A percentile compares a stretch with the other conserved stretches of the same genome.
Conservation (phyloP, 495 filamentous ascomycete species). For the Xylaria sp. region DNA sequence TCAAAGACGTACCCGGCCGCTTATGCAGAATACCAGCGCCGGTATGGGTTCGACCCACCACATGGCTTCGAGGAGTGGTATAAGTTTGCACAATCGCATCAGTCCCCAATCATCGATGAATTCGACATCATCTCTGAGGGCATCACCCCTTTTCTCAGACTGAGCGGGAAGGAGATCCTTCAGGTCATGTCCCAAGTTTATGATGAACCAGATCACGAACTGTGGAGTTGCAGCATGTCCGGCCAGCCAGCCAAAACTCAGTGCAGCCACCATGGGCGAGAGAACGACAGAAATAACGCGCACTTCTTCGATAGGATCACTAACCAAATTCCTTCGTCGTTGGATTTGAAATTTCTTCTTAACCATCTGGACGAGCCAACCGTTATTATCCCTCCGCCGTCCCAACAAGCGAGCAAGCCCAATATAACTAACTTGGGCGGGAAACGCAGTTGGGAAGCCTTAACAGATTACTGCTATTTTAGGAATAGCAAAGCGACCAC, state of each 20-base stretch:
- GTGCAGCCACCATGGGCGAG: slow-evolving; percentile 37
- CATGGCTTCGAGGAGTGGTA: slow-evolving; percentile 70
- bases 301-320: slow-evolving; percentile 57
- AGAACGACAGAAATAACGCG: slow-evolving; percentile 35
- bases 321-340: slow-evolving; percentile 60
- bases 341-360: slow-evolving; percentile 77
- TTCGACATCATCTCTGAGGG: slow-evolving; percentile 59
- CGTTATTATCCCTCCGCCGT: slow-evolving; percentile 62
- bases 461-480: slow-evolving; percentile 32
- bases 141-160: slow-evolving; percentile 38
- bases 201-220: slow-evolving; percentile 27
- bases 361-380: slow-evolving; percentile 81
- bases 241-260: slow-evolving; percentile 30
- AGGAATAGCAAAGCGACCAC: background rate
- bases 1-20: slow-evolving; percentile 53
- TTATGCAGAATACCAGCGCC: slow-evolving; percentile 57
- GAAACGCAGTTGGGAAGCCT: slow-evolving; percentile 13
- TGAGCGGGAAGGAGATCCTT: slow-evolving; percentile 38
- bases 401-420: slow-evolving; percentile 28
- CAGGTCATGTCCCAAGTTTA: slow-evolving; percentile 24
- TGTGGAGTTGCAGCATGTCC: slow-evolving; percentile 39
- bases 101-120: slow-evolving; percentile 73
- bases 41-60: slow-evolving; percentile 62
- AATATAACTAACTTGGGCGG: slow-evolving; percentile 31
- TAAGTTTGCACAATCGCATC: slow-evolving; percentile 63